Conservation (phyloP, 176 grass and related monocot species). For the Juncus inflexus region DNA sequence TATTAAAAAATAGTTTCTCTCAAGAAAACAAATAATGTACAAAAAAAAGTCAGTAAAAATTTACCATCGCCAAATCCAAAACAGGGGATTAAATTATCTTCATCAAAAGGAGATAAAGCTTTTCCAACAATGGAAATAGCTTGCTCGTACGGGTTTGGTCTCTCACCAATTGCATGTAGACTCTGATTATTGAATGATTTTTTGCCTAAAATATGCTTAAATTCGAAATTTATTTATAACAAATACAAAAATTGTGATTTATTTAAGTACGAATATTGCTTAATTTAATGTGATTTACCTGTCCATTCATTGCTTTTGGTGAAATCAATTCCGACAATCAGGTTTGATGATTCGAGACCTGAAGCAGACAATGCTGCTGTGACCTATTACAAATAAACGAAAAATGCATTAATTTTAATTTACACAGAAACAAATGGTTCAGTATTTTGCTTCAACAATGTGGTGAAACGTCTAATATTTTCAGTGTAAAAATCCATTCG, state of each 20-base stretch:
- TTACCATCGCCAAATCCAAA: slow-evolving; percentile 92
- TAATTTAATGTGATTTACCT: slow-evolving; percentile 24
- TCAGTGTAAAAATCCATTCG: background rate
- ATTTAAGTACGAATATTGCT: background rate
- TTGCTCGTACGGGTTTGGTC: slow-evolving; percentile 78
- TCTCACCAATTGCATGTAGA: slow-evolving; percentile 47
- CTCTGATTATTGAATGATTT: slow-evolving; percentile 67
- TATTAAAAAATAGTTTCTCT: background rate
- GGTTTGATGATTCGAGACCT: slow-evolving; percentile 88
- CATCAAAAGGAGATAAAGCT: slow-evolving; percentile 80
- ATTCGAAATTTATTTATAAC: background rate
- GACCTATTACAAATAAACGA: slow-evolving; percentile 37
- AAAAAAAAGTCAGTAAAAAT: background rate
- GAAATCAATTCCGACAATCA: slow-evolving; percentile 92
- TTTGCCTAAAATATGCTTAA: slow-evolving; percentile 41
- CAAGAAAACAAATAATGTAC: background rate
- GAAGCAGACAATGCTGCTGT: slow-evolving; percentile 43
- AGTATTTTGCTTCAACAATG: background rate
- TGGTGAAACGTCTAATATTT: background rate
- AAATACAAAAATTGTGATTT: background rate
- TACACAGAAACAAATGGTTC: background rate
- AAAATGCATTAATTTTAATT: background rate
- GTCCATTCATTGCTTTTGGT: slow-evolving; percentile 99
- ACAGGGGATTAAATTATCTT: slow-evolving; percentile 89
- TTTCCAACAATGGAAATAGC: slow-evolving; percentile 88